Conservation (phyloP, 208 protist species). For the Wallacemonas sp. region DNA sequence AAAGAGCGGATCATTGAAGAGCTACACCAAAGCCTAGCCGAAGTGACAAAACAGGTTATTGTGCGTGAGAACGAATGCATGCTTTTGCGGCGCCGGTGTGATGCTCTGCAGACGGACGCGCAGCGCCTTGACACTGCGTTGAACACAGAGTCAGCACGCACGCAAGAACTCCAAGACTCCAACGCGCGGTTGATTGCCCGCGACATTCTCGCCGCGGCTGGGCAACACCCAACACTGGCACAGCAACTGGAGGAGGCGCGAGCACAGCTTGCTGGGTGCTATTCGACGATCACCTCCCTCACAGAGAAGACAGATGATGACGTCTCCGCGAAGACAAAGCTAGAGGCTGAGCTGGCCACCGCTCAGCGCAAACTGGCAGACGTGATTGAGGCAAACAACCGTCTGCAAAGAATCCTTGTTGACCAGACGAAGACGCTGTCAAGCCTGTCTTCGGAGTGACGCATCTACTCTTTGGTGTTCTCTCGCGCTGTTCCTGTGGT, state of each 20-base stretch:
- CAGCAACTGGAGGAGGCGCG: slow-evolving; percentile 19
- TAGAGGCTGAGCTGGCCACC: slow-evolving; percentile 16
- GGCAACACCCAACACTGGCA: slow-evolving; percentile 18
- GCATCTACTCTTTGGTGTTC: slow-evolving; percentile 7
- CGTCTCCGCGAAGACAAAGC: neutral
- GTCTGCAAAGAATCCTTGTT: slow-evolving; percentile 73
- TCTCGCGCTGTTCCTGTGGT: neutral
- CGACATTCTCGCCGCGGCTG: slow-evolving; percentile 35
- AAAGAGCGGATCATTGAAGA: slow-evolving; percentile 70
- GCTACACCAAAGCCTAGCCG: slow-evolving; percentile 72
- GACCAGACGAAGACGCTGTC: slow-evolving; percentile 76
- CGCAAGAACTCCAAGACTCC: slow-evolving; percentile 52
- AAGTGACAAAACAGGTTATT: slow-evolving; percentile 78
- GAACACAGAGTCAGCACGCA: slow-evolving; percentile 29
- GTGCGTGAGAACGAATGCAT: slow-evolving; percentile 79
- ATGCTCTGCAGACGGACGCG: slow-evolving; percentile 51
- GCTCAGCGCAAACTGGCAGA: slow-evolving; percentile 42
- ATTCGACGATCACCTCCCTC: slow-evolving; percentile 13
- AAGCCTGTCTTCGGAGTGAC: slow-evolving; percentile 52
- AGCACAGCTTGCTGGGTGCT: neutral
- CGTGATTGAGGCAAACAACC: slow-evolving; percentile 56
- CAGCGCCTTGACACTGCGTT: slow-evolving; percentile 30
- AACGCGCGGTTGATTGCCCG: slow-evolving; percentile 73
- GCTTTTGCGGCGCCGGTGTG: slow-evolving; percentile 60
- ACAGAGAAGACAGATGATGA: slow-evolving; percentile 14